These are phyloP conservation scores for Huntiella decipiens DNA, from an alignment of 2,329 filamentous ascomycete species.

Conservation along the genomic window DNA sequence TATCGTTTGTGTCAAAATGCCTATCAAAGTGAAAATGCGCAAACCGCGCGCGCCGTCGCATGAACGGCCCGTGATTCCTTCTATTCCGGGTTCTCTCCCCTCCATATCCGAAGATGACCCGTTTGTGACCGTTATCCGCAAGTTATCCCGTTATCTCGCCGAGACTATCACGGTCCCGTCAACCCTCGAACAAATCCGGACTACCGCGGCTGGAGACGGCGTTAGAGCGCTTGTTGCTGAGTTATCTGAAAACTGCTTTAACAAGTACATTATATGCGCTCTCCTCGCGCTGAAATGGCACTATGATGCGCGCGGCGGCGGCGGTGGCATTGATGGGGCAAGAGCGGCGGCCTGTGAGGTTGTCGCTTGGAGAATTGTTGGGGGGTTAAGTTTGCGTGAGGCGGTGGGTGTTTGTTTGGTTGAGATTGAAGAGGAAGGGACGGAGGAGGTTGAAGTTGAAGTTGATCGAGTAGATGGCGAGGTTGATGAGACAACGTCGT, in stretches of 20 bases:
- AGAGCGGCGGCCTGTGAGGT: slow-evolving; percentile 61
- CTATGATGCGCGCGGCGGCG: slow-evolving; percentile 42
- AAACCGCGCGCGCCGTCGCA: slow-evolving; percentile 4
- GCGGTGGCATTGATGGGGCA: slow-evolving; percentile 46
- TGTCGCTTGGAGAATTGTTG: slow-evolving; percentile 61
- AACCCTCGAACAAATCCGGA: slow-evolving; percentile 56
- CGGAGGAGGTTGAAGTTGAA: slow-evolving; percentile 12
- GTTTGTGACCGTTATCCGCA: slow-evolving; percentile 36
- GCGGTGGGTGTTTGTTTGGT: slow-evolving; percentile 57
- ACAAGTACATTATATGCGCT: slow-evolving; percentile 53
- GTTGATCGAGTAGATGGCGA: not conserved
- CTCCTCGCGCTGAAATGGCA: slow-evolving; percentile 59
- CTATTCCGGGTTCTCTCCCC: slow-evolving; percentile 16
- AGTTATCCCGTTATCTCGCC: slow-evolving; percentile 44
- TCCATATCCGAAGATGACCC: slow-evolving; percentile 17
- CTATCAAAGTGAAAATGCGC: slow-evolving; percentile 12
- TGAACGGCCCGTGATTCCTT: slow-evolving; percentile 1
- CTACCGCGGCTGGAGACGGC: slow-evolving; percentile 41
- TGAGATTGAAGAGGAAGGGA: slow-evolving; percentile 35
- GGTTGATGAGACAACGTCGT: too few species aligned
- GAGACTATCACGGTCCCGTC: slow-evolving; percentile 44
- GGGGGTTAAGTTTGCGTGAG: slow-evolving; percentile 50
- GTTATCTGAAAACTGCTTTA: slow-evolving; percentile 41
- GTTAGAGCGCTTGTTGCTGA: slow-evolving; percentile 42
- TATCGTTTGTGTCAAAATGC: slow-evolving; percentile 2